Evolutionary conservation across 371 early-diverging fungal species (phyloP).

Genomic region (Mycotypha africana): DNA sequence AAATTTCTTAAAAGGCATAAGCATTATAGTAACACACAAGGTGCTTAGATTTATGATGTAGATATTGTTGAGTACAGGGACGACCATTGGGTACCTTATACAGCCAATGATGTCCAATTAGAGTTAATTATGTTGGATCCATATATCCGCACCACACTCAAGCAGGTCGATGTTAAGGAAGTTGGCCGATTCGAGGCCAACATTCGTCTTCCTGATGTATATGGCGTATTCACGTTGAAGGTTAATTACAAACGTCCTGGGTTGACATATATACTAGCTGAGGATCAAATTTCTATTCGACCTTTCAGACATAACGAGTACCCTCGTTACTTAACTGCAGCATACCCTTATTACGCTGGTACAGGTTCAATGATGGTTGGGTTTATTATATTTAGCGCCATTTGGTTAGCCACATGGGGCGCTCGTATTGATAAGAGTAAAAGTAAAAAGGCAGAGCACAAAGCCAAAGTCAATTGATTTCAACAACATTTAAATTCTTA

Average conservation of each 20-base stretch:
- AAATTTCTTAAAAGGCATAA: background rate
- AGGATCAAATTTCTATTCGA: constrained; percentile 78
- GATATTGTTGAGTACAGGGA: constrained; percentile 73
- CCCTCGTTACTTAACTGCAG: constrained; percentile 85
- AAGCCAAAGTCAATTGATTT: constrained; percentile 9
- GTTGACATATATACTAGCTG: constrained; percentile 60
- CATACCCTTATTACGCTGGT: constrained; percentile 92
- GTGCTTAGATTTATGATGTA: constrained; percentile 79
- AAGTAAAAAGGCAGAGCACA: too few species aligned
- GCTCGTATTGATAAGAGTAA: too few species aligned
- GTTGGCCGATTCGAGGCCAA: constrained; percentile 47
- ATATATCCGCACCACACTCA: constrained; percentile 81
- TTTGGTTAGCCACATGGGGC: constrained; percentile 66
- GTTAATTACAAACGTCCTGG: constrained; percentile 90
- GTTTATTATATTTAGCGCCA: constrained; percentile 76
- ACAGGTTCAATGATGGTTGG: constrained; percentile 77
- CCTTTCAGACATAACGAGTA: constrained; percentile 95
- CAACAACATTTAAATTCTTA: too few species aligned
- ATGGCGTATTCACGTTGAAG: constrained; percentile 94
- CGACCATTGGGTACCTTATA: constrained; percentile 79
- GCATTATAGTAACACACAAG: background rate
- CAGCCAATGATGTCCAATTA: constrained; percentile 75
- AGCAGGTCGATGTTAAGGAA: constrained; percentile 25
- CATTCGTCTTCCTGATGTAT: constrained; percentile 84
- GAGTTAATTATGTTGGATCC: constrained; percentile 96